A percentile compares a stretch with the other conserved stretches of the same genome.
Evolutionary conservation across 257 asterid species (phyloP).

Genomic region (Solanum acaule): DNA sequence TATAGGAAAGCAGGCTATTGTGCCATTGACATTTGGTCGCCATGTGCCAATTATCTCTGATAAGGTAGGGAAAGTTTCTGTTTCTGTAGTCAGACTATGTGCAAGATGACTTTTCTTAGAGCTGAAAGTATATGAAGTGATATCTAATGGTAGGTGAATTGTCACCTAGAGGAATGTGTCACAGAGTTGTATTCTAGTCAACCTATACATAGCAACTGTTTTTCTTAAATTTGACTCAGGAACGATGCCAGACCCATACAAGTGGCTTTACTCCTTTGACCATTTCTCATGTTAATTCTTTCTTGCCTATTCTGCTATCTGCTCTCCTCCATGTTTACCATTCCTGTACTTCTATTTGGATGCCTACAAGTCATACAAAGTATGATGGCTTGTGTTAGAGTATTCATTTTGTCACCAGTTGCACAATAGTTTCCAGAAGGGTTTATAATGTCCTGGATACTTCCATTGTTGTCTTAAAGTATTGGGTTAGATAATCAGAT

Average conservation of each 20-base stretch:
- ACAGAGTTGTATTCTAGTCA: neutral
- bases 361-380: neutral
- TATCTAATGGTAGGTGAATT: neutral
- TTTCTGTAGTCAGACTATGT: neutral
- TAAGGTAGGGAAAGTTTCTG: conserved; percentile 40
- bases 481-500: neutral
- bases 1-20: conserved; percentile 88
- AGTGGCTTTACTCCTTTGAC: neutral
- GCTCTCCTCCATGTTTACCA: neutral
- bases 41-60: conserved; percentile 95
- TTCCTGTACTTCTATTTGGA: neutral
- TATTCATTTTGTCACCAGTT: neutral
- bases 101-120: neutral
- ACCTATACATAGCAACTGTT: neutral
- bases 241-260: neutral
- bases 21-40: conserved; percentile 93
- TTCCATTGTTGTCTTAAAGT: neutral
- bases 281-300: neutral
- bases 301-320: neutral
- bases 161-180: neutral
- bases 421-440: neutral
- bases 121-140: neutral
- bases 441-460: neutral
- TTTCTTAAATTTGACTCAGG: neutral
- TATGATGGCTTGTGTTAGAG: neutral